Conservation (phyloP, 2,329 filamentous ascomycete genomes). For the Grosmannia penicillata region DNA sequence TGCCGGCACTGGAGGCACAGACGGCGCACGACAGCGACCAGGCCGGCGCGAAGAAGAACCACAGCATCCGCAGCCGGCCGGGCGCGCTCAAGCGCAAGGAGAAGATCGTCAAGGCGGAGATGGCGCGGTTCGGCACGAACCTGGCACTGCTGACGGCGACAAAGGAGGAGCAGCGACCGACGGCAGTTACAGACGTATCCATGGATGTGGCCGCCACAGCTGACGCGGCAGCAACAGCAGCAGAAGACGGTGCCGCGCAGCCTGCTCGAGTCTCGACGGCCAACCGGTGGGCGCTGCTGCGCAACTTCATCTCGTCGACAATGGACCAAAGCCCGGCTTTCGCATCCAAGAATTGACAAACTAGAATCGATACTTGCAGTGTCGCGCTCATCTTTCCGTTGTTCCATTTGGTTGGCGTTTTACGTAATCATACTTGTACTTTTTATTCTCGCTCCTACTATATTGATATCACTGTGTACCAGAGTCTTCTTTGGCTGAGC, state of each 20-base stretch:
- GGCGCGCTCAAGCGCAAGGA: constrained; percentile 77
- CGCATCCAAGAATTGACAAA: no score
- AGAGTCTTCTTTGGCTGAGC: no score
- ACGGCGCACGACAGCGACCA: no score
- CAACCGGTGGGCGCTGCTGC: constrained; percentile 65
- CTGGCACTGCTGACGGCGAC: constrained; percentile 54
- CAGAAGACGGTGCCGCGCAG: constrained; percentile 7
- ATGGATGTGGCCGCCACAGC: constrained; percentile 8
- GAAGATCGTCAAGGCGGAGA: constrained; percentile 64
- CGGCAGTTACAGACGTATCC: not conserved
- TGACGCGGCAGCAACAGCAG: constrained; percentile 9
- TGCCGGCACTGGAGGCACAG: constrained; percentile 44
- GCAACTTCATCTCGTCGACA: constrained; percentile 70
- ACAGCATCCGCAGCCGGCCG: constrained; percentile 59
- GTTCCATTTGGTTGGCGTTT: not conserved
- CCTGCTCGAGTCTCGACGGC: constrained; percentile 24
- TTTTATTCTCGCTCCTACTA: not conserved
- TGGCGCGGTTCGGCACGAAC: constrained; percentile 70
- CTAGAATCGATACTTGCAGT: no score
- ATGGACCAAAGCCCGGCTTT: constrained; percentile 85
- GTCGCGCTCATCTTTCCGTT: not conserved
- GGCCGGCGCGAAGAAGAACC: constrained; percentile 37
- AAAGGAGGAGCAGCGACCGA: constrained; percentile 8
- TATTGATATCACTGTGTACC: no score
- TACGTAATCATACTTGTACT: not conserved